These are phyloP conservation scores for Vitis hybrid DNA, from an alignment of 177 flowering plant genomes.

Conservation along the genomic window DNA sequence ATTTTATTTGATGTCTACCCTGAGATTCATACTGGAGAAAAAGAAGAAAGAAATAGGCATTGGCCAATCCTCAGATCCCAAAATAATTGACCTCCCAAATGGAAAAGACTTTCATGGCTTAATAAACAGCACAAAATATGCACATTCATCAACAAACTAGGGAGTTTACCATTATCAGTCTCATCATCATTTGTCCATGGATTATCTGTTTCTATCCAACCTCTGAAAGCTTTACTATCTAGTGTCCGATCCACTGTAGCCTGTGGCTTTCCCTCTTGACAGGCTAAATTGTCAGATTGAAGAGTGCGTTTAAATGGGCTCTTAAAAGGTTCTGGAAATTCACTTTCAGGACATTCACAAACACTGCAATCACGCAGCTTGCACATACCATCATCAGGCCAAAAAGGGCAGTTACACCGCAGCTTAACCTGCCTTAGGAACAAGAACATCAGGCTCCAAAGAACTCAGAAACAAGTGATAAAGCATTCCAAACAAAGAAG, in stretches of 20 bases:
- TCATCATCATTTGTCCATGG: conserved; percentile 99
- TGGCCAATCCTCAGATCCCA: no score
- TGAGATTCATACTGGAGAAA: no score
- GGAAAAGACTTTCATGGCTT: no score
- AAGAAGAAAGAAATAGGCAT: no score
- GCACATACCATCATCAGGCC: conserved; percentile 99
- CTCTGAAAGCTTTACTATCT: conserved; percentile 79
- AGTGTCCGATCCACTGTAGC: conserved; percentile 89
- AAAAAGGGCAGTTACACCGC: conserved; percentile 98
- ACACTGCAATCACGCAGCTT: conserved; percentile 94
- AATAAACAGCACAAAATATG: neutral
- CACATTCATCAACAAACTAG: conserved; percentile 12
- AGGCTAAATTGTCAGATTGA: conserved; percentile 59
- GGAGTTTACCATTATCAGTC: conserved; percentile 68
- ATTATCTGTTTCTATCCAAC: conserved; percentile 87
- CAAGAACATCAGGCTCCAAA: neutral
- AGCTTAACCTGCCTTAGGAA: conserved; percentile 63
- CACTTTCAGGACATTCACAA: conserved; percentile 94
- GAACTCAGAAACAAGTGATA: no score
- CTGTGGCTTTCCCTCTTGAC: conserved; percentile 94
- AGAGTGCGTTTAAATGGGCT: conserved; percentile 44
- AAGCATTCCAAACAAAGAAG: no score
- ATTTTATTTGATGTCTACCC: no score
- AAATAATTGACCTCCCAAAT: no score
- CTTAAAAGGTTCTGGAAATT: conserved; percentile 87